phyloP scores from a whole-genome alignment of 2,329 filamentous ascomycete genomes.

The Didymella exigua region DNA sequence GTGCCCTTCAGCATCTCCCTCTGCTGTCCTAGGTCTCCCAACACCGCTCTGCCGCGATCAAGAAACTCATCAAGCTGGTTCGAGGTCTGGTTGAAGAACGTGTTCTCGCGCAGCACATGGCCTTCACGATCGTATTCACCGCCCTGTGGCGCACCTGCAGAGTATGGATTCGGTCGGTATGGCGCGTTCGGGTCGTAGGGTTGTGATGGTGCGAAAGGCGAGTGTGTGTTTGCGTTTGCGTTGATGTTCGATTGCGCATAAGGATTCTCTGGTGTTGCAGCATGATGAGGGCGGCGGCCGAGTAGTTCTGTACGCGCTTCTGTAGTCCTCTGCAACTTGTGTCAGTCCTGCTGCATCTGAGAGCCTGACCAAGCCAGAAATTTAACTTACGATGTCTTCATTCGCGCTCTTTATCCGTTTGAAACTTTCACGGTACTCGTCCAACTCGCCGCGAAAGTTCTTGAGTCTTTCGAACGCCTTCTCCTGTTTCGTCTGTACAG shows the following conservation, averaged over 20 bases:
- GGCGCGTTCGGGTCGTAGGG: conserved; percentile 40
- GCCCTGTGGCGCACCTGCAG: conserved; percentile 39
- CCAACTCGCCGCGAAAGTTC: conserved; percentile 81
- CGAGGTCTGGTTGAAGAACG: conserved; percentile 82
- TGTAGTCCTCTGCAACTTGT: conserved; percentile 55
- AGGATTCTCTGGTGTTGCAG: conserved; percentile 87
- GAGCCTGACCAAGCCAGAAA: background rate
- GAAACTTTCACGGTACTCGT: conserved; percentile 78
- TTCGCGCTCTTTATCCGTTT: conserved; percentile 76
- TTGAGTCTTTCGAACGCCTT: conserved; percentile 86
- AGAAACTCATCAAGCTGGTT: conserved; percentile 91
- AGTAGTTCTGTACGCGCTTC: conserved; percentile 82
- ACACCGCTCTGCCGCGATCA: conserved; percentile 84
- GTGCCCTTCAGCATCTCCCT: conserved; percentile 94
- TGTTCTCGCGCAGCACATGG: conserved; percentile 87
- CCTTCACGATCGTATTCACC: conserved; percentile 72
- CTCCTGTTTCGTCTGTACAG: conserved; percentile 87
- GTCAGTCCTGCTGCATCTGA: conserved; percentile 6
- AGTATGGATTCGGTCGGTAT: conserved; percentile 51
- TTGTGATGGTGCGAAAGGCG: conserved; percentile 40
- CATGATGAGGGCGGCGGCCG: conserved; percentile 78
- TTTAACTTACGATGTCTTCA: conserved; percentile 68
- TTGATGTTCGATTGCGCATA: conserved; percentile 62
- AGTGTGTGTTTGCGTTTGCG: conserved; percentile 28
- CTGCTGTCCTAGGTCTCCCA: conserved; percentile 87